Evolutionary conservation across 2,329 filamentous ascomycete genomes (phyloP), one percentile per base, ranked within the genome.

Genomic region (Diaporthe longicolla): DNA sequence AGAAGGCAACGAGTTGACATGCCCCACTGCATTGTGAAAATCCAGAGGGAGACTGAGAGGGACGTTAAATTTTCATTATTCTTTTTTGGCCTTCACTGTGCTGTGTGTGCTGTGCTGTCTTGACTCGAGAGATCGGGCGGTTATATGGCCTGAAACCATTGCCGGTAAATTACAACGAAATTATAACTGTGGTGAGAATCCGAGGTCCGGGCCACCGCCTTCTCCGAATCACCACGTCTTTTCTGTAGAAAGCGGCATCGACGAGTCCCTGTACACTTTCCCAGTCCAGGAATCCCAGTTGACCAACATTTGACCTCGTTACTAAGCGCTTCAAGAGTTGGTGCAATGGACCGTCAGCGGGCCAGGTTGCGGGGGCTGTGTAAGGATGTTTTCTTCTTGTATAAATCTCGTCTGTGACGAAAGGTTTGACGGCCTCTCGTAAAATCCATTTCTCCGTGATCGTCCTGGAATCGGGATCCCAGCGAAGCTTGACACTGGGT

Each of bases 361-460:
- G 81, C 76, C 83, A 89, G 29, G 76, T 79, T 0, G 81, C 80
- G 0, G 87, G 88, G 1, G 86, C 87, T n/a, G 83, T 77, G 76
- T 86, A 89, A 0, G 86, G 83, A n/a, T 87, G 83, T 78, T 89
- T 90, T 75, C 80, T 85, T 13, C 86, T 80, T 40, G 82, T 79
- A 78, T 89, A 89, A 6, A 89, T 78, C 79, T 90, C 88, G 19
- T 86, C 80, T 0, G 87, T 87, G 72, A 89, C 83, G 76, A 85
- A 89, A 3, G 87, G 86, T 73, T 82, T 83, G 26, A 81, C 82
- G 0, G 87, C 88, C 76, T 90, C 85, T 4, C 86, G 84, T 1
- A 89, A 82, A 37, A 89, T 84, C 82, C 85, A 87, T 75, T 90
- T 89, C 79, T 89, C 87, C 1, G 78, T 78, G 54, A 86, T 81